Conservation (phyloP, 345 rosid species). For the Erodium maritimum region DNA sequence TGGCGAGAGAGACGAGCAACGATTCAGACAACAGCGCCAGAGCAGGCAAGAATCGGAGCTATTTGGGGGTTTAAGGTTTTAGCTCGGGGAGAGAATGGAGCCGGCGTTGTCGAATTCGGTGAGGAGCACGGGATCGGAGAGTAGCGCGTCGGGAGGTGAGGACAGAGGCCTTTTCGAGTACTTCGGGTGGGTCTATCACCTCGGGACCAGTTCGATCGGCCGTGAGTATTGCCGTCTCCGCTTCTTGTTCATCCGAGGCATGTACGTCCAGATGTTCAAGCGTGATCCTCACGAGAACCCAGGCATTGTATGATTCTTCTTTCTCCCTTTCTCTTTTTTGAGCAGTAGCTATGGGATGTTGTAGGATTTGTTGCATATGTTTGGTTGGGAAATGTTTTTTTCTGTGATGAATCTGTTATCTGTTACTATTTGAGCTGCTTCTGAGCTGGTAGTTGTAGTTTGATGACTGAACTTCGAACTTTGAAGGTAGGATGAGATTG, state of each 20-base stretch:
- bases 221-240: conserved; percentile 70
- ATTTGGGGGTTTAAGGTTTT: no score
- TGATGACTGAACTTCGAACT: background rate
- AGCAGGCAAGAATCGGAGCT: background rate
- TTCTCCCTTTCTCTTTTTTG: background rate
- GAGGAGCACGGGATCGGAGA: conserved; percentile 9
- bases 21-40: no score
- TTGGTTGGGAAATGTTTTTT: background rate
- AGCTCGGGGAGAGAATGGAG: background rate
- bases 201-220: conserved; percentile 75
- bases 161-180: conserved; percentile 29
- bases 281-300: conserved; percentile 83
- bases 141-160: conserved; percentile 2
- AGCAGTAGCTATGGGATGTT: background rate
- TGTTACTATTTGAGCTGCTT: background rate
- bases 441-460: background rate
- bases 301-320: conserved; percentile 48
- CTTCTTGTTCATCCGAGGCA: conserved; percentile 62
- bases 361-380: background rate
- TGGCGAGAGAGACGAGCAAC: no score
- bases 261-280: conserved; percentile 77
- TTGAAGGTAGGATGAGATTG: background rate
- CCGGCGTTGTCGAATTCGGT: background rate
- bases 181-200: conserved; percentile 76
- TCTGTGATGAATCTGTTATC: no score